Conservation (phyloP, 179 eudicot genomes). For the Silene noctiflora region DNA sequence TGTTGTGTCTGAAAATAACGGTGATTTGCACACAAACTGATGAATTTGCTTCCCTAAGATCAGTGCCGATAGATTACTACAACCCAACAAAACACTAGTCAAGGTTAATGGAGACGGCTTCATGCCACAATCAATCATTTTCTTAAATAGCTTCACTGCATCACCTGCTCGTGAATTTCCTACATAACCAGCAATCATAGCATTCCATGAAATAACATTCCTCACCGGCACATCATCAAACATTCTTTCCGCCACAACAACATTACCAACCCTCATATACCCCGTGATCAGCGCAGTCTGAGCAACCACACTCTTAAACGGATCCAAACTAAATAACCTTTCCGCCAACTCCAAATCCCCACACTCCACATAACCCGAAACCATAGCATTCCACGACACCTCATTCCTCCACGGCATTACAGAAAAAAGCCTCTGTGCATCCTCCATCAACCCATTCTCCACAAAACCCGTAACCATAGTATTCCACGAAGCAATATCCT, state of each 20-base stretch:
- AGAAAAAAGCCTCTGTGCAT: constrained; percentile 48
- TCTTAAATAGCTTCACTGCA: constrained; percentile 57
- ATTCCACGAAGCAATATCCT: constrained; percentile 80
- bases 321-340: constrained; percentile 45
- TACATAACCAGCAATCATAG: constrained; percentile 84
- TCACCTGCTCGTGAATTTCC: constrained; percentile 57
- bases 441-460: constrained; percentile 54
- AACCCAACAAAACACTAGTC: constrained; percentile 68
- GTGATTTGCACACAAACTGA: constrained; percentile 50
- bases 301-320: constrained; percentile 51
- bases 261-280: constrained; percentile 59
- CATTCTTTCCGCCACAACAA: constrained; percentile 56
- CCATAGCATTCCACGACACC: constrained; percentile 82
- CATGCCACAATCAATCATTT: constrained; percentile 46
- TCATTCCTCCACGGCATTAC: constrained; percentile 61
- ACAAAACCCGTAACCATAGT: constrained; percentile 72
- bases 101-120: constrained; percentile 52
- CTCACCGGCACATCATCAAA: constrained; percentile 49
- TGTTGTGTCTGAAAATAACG: constrained; percentile 47
- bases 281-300: constrained; percentile 73
- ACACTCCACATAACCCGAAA: constrained; percentile 63
- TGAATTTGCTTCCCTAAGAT: constrained; percentile 72
- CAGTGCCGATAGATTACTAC: constrained; percentile 70
- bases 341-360: constrained; percentile 63
- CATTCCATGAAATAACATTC: constrained; percentile 74